These are phyloP conservation scores for Phytophthora ohioensis DNA, from an alignment of 352 stramenopile species.

Conservation along the genomic window DNA sequence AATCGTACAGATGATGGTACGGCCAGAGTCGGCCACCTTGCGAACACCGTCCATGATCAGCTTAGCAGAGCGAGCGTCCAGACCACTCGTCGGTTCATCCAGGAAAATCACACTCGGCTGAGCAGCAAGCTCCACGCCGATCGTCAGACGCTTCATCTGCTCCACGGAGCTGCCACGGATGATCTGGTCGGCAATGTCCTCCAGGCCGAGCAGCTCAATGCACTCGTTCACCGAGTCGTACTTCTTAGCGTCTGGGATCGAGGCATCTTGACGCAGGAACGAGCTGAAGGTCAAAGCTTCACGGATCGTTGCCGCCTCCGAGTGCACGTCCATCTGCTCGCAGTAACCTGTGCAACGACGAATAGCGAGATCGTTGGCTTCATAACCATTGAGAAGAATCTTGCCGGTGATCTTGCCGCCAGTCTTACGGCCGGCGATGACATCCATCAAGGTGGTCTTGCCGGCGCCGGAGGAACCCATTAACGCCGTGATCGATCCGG, in stretches of 20 bases:
- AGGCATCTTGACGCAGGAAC: slow-evolving; percentile 19
- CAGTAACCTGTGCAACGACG: slow-evolving; percentile 36
- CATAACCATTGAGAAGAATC: slow-evolving; percentile 30
- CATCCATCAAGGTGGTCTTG: slow-evolving; percentile 36
- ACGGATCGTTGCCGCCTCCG: slow-evolving; percentile 25
- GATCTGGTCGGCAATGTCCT: slow-evolving; percentile 22
- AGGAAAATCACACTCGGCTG: slow-evolving; percentile 36
- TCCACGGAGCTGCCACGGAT: slow-evolving; percentile 32
- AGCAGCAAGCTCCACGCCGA: slow-evolving; percentile 30
- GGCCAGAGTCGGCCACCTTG: slow-evolving; percentile 28
- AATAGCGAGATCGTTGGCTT: slow-evolving; percentile 16
- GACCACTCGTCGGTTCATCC: slow-evolving; percentile 28
- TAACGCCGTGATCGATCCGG: slow-evolving; percentile 6
- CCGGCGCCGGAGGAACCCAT: slow-evolving; percentile 31
- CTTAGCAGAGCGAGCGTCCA: slow-evolving; percentile 31
- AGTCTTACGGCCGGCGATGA: slow-evolving; percentile 34
- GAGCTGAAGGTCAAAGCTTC: slow-evolving; percentile 25
- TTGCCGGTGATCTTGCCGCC: slow-evolving; percentile 26
- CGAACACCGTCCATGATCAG: slow-evolving; percentile 33
- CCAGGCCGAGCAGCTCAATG: slow-evolving; percentile 11
- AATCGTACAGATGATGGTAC: slow-evolving; percentile 84
- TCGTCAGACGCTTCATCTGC: slow-evolving; percentile 32
- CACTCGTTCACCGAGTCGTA: slow-evolving; percentile 28
- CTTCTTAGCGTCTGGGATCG: slow-evolving; percentile 11
- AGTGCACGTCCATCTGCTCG: slow-evolving; percentile 49